Percentiles rank a stretch among this genome's conserved stretches.
These are phyloP conservation scores for Rhodotorula sp. DNA, from an alignment of 1,284 basidiomycete species.

Conservation along the genomic window DNA sequence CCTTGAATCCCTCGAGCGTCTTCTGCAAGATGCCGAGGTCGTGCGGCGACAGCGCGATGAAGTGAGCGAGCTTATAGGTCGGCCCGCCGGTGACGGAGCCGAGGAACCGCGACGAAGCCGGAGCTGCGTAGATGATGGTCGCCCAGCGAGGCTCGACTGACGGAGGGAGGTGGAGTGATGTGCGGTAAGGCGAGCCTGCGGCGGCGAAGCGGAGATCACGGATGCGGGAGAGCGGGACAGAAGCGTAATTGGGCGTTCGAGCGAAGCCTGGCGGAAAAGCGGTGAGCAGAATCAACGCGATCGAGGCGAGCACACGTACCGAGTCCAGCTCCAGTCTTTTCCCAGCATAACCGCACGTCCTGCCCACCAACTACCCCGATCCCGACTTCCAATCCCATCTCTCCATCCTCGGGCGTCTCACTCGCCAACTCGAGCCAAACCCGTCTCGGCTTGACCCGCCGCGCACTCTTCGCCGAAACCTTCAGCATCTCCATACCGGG, in stretches of 20 bases:
- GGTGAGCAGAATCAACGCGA: not conserved
- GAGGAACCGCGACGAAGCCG: slow-evolving; percentile 50
- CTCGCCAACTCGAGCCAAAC: slow-evolving; percentile 37
- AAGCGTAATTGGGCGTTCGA: slow-evolving; percentile 22
- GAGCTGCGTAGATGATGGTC: slow-evolving; percentile 53
- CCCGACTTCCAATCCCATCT: slow-evolving; percentile 31
- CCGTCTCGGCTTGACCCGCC: slow-evolving; percentile 42
- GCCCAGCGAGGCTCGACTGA: slow-evolving; percentile 54
- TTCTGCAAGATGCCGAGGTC: slow-evolving; percentile 60
- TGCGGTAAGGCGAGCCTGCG: slow-evolving; percentile 73
- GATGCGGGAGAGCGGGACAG: slow-evolving; percentile 57
- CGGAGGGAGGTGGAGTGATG: slow-evolving; percentile 62
- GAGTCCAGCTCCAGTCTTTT: slow-evolving; percentile 34
- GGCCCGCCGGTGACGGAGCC: slow-evolving; percentile 73
- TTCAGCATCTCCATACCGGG: slow-evolving; percentile 66
- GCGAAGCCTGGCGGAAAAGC: slow-evolving; percentile 17
- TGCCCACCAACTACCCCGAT: slow-evolving; percentile 28
- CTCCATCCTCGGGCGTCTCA: slow-evolving; percentile 29
- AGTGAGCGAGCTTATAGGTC: slow-evolving; percentile 86
- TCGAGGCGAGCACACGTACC: slow-evolving; percentile 7
- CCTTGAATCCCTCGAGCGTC: slow-evolving; percentile 52
- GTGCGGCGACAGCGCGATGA: slow-evolving; percentile 72
- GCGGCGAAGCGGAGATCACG: slow-evolving; percentile 82
- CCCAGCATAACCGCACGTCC: slow-evolving; percentile 40
- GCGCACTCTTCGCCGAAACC: slow-evolving; percentile 67